phyloP scores from a whole-genome alignment of 1,284 basidiomycete genomes.

The Hymenochaete sp. region DNA sequence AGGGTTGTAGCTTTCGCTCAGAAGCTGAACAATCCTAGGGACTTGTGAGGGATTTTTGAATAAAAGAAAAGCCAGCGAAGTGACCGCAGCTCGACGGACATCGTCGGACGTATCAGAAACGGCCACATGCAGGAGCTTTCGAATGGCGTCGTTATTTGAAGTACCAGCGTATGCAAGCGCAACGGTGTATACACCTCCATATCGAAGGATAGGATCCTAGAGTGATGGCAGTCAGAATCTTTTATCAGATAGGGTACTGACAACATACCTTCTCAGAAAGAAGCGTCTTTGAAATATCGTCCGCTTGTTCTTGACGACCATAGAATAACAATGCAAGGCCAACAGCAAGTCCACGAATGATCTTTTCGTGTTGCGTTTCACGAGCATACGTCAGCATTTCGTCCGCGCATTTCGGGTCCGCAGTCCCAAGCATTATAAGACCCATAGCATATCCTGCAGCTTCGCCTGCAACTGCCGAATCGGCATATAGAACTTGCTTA shows the following conservation, averaged over 20 bases:
- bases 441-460: slow-evolving; percentile 95
- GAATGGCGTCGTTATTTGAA: slow-evolving; percentile 85
- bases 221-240: slow-evolving; percentile 7
- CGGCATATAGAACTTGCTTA: slow-evolving; percentile 80
- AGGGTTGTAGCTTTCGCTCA: slow-evolving; percentile 98
- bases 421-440: slow-evolving; percentile 90
- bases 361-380: slow-evolving; percentile 97
- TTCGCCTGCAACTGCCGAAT: slow-evolving; percentile 91
- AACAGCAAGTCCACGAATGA: slow-evolving; percentile 88
- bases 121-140: slow-evolving; percentile 85
- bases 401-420: slow-evolving; percentile 64
- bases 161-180: slow-evolving; percentile 94
- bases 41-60: slow-evolving; percentile 95
- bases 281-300: slow-evolving; percentile 66
- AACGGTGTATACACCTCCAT: slow-evolving; percentile 92
- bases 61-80: slow-evolving; percentile 86
- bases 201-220: slow-evolving; percentile 90
- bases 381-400: slow-evolving; percentile 93
- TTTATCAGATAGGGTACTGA: slow-evolving; percentile 17
- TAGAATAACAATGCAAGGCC: slow-evolving; percentile 89
- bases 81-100: slow-evolving; percentile 90
- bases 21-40: slow-evolving; percentile 87
- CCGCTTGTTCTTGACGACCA: slow-evolving; percentile 83
- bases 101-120: slow-evolving; percentile 97
- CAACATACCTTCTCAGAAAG: slow-evolving; percentile 72